Evolutionary conservation across 208 protist species (phyloP), one percentile per base, ranked within the genome.

Genomic region (Trypanosoma vivax): DNA sequence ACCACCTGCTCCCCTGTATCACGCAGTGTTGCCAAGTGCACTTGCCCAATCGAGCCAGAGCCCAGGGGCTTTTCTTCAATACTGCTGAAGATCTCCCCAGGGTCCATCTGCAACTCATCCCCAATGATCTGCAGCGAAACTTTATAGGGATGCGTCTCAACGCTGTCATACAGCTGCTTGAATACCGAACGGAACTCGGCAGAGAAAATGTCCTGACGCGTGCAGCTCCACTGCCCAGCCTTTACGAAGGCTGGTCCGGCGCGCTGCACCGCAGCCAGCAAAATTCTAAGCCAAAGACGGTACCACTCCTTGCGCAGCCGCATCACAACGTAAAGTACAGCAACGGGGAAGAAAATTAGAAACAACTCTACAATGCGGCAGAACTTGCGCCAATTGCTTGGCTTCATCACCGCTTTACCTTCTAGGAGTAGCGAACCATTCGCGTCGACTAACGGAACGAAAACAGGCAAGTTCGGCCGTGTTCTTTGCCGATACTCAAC

Each of bases 161-260:
- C 82, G 52, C 87, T 77, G 39, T 71, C 88, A 68, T 88, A 92
- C 33, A 92, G 54, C 9, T 78, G 79, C 61, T 77, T 76, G 46
- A 92, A 92, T 30, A 89, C 65, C 9, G 57, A 50, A 50, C 84
- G 84, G 56, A 95, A 79, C 33, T 79, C 65, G n/a, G 67, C 60
- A 9, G 83, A 79, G 52, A 94, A 92, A 42, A 96, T 67, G 60
- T 96, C 90, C 49, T 88, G 65, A 10, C 90, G 79, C 3, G 90
- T 94, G 69, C 83, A 90, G 56, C 67, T 78, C 87, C 90, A 96
- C 69, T 96, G 90, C 11, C 86, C 86, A 27, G 89, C 79, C 68
- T 96, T 96, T 40, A 96, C 79, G 49, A 93, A 96, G 13, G 87
- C 84, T 0, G 90, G 87, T 1, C 90, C 90, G 6, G 79, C 78